Evolutionary conservation across 169 alveolate species (phyloP), one percentile per base, ranked within the genome.

Genomic region (Babesia gibsoni): DNA sequence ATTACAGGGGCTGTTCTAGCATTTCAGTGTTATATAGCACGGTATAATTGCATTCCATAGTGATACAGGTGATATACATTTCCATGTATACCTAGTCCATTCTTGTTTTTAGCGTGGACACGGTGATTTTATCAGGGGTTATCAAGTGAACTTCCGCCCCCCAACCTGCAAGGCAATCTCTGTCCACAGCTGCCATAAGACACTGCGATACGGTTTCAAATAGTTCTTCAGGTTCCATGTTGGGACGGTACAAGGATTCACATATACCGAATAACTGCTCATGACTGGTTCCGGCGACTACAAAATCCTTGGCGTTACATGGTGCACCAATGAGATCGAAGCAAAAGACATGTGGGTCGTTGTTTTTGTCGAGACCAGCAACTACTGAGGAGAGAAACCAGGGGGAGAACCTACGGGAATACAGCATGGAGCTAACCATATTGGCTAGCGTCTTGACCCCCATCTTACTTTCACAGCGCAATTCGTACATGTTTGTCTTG

Each of bases 151-250:
- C 98, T 59, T 84, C 95, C 12, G 97, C 98, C 20, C 98, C 99
- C 99, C 99, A 96, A 36, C 99, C 99, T n/a, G 97, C 88, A 49
- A 94, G 89, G 65, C 98, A 94, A 77, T 95, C 98, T 52, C 99
- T 89, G 66, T 97, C 98, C 35, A 95, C 84, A 10, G 96, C 98
- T 25, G 98, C 91, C 67, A 97, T 83, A 32, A 97, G 88, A 50
- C 98, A 93, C 87, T 96, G 98, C 8, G 98, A 95, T 14, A 93
- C 85, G 18, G 95, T 94, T 72, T 96, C 98, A 86, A 94, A 91
- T 20, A 96, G 89, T 79, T 95, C 94, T 43, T 94, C 96, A 22
- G 94, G 89, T 22, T 80, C 84, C 93, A 95, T 83, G 57, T 94
- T 92, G 37, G 96, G 96, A 52, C 91, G 91, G 87, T 93, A 96